These are phyloP conservation scores for Pseudocercospora musae DNA, from an alignment of 2,329 filamentous ascomycete genomes.

Conservation along the genomic window DNA sequence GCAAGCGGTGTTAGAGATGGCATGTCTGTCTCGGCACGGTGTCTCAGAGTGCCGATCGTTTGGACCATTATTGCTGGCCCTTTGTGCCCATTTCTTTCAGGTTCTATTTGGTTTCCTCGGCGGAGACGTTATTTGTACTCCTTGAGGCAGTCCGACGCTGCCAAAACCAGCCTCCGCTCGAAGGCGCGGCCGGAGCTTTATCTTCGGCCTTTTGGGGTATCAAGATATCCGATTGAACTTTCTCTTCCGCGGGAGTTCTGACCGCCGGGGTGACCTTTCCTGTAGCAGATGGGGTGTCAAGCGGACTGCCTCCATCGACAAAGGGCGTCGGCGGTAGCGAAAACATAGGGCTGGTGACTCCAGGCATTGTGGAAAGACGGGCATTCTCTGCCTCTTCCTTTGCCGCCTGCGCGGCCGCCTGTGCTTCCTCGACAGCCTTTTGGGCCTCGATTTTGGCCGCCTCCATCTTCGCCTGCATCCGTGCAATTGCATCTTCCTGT, in stretches of 20 bases:
- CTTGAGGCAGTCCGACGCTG: constrained; percentile 27
- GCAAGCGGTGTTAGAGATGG: too few relatives aligned
- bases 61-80: too few relatives aligned
- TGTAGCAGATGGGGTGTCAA: constrained; percentile 3
- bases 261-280: not conserved
- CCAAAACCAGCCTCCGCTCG: constrained; percentile 35
- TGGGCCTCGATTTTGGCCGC: constrained; percentile 21
- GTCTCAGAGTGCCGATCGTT: too few relatives aligned
- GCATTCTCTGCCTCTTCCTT: constrained; percentile 16
- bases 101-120: constrained; percentile 2
- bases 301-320: constrained; percentile 7
- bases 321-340: constrained; percentile 19
- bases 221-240: constrained; percentile 14
- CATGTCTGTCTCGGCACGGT: too few relatives aligned
- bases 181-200: constrained; percentile 10
- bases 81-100: not conserved
- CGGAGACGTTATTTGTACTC: constrained; percentile 20
- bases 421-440: constrained; percentile 21
- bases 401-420: constrained; percentile 7
- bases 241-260: constrained; percentile 19
- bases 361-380: constrained; percentile 4
- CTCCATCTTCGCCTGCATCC: constrained; percentile 24
- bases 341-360: constrained; percentile 19
- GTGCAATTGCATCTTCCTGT: constrained; percentile 25
- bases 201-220: constrained; percentile 18